A percentile compares a stretch with the other conserved stretches of the same genome.
These are phyloP conservation scores for Calocybe gangraenosa DNA, from an alignment of 768 basidiomycete genomes.

Conservation along the genomic window DNA sequence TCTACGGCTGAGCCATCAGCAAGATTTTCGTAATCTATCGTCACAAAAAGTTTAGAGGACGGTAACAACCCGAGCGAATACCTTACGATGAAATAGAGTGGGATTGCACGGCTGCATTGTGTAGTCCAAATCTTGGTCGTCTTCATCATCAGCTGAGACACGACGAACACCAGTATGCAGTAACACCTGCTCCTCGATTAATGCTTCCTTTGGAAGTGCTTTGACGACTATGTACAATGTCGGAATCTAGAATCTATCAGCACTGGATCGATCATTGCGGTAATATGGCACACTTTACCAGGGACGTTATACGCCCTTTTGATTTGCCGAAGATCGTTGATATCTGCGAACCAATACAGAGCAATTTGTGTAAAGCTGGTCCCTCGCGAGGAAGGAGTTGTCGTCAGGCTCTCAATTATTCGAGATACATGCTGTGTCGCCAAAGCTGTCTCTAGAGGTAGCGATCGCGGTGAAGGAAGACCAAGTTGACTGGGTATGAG, in stretches of 20 bases:
- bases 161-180: conserved; percentile 61
- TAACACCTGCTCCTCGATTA: conserved; percentile 73
- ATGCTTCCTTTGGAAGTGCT: conserved; percentile 66
- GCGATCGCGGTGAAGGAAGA: conserved; percentile 56
- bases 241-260: conserved; percentile 18
- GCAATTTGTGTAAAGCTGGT: conserved; percentile 55
- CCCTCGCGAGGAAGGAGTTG: conserved; percentile 55
- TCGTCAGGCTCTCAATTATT: conserved; percentile 56
- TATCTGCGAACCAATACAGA: conserved; percentile 68
- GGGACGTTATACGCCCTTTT: conserved; percentile 30
- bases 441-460: conserved; percentile 67
- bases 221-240: conserved; percentile 61
- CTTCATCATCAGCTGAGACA: conserved; percentile 44
- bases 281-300: conserved; percentile 17
- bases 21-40: not conserved
- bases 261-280: not conserved
- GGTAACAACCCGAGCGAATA: not conserved
- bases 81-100: conserved; percentile 35
- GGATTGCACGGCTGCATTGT: conserved; percentile 30
- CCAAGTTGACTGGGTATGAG: conserved; percentile 71
- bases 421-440: conserved; percentile 77
- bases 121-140: conserved; percentile 29
- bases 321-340: conserved; percentile 33
- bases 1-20: not conserved
- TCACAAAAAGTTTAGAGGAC: not conserved